Evolutionary conservation across 257 asterid genomes (phyloP), one percentile per base, ranked within the genome.

Genomic region (Verbascum thapsus): DNA sequence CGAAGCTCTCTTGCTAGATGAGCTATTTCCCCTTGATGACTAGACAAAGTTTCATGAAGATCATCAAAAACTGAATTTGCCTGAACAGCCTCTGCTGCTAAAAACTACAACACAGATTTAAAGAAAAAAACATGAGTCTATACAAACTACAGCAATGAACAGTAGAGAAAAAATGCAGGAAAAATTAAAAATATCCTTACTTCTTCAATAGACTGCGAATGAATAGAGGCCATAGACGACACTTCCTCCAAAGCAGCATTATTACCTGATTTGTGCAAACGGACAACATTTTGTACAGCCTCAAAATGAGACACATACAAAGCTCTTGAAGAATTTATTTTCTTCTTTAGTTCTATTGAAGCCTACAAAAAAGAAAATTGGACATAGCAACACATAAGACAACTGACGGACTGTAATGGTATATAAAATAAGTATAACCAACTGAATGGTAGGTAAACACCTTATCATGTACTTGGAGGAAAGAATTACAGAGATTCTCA

Each of bases 1-100:
- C 87, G 91, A 62, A 88, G 91, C 70, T 85, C 95, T 71, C 86
- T 75, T 3, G 86, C 84, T 68, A 88, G 81, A 41, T 64, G 78
- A 18, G 91, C 77, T 73, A 75, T 74, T 83, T 88, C 91, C 60
- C 80, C 85, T 61, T 81, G 89, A 54, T 83, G 91, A 50, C 68
- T 64, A 39, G 87, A 79, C 15, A 85, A 39, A 49, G 74, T 66
- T 34, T 74, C 73, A 22, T 81, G 87, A 76, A 88, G 96, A 23
- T 81, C 88, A 53, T 83, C 79, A 64, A 81, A 81, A 44, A 85
- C 61, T 13, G 80, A 76, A 43, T 80, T 81, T 42, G 75, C 76
- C 71, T 80, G 78, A 49, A 68, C 74, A 44, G 82, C 53, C 64
- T 81, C 91, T 11, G 74, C 69, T 16, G 78, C 85, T 72, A 88